Base-by-base conservation (phyloP, 2,329 filamentous ascomycete species). In the Aspergillus nomiae region DNA sequence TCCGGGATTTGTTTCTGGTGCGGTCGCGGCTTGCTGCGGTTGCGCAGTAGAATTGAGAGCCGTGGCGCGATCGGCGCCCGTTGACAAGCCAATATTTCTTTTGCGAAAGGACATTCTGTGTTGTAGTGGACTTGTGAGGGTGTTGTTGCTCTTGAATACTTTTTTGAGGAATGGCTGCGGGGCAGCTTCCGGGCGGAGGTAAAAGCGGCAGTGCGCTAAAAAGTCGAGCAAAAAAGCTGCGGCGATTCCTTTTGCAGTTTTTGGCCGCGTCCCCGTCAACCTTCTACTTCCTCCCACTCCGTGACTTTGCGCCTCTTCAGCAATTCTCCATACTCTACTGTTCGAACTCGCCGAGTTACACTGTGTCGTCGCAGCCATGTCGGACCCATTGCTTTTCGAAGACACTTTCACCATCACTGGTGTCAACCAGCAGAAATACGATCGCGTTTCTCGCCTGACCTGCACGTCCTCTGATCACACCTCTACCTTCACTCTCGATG, bases 351-450 rank as follows among this genome's bases (percentile, higher is more conserved):
- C 24, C 21, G 34, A 54, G 54, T 54, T 30, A n/a, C 30, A 24
- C 51, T 14, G 9, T 36, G 58, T 56, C 80, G 75, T 81, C 66
- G 79, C 81, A 71, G 84, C 81, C 69, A 88, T 92, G 80, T 90
- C 91, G 70, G 94, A 98, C 82, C 90, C 94, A 63, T 90, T 95
- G 74, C 91, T 98, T 79, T 96, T 96, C 82, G 93, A 97, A 81
- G 93, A 96, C 76, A 90, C 87, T 73, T 97, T 98, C 86, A 91
- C 86, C 65, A 85, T 98, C 73, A 94, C 88, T 70, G 81, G 86
- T 60, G 83, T 92, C 77, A 91, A 97, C 82, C 86, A 89, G 74
- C 87, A 89, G 74, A 97, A 97, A 82, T 99, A 99, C 81, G 95
- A 98, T 82, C 92, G 94, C 68, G 94, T 97, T 30, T 91, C 92